Evolutionary conservation across 2,329 filamentous ascomycete species (phyloP), one percentile per base, ranked within the genome.

Genomic region (Calonectria multiphialidica): DNA sequence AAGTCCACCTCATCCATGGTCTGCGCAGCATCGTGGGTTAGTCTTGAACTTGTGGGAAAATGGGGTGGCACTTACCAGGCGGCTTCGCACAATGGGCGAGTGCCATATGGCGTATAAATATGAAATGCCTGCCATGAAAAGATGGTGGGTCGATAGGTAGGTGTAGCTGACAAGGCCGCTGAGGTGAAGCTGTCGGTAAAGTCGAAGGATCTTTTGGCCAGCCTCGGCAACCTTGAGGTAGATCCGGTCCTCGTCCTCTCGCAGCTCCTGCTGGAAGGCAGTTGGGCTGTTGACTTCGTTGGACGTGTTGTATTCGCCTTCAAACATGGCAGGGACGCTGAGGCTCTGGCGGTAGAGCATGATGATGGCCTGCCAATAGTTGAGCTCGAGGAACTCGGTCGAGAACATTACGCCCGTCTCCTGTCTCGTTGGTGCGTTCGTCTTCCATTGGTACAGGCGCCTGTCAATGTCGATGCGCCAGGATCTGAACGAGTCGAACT

Each of bases 61-160:
- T 23, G 10, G 25, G 23, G 9, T 47, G 44, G 5, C 33, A 87
- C 93, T 86, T 90, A 96, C 94, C 83, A 98, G 86, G 69, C 94
- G 92, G 82, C 93, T 95, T 78, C 96, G 91, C 62, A 98, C 96
- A 66, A 95, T 90, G 7, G 95, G 92, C 13, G 96, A 98, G 84
- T 98, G 96, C 96, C 96, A 98, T 70, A 98, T 97, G 23, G 97
- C 96, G 83, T 98, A 98, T 2, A 98, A 88, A 83, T 98, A 98
- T 28, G 96, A 98, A 71, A 98, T 93, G 84, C 96, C 96, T 33
- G 96, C 96, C 94, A 98, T 98, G 85, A 98, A 98, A 8, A 98
- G 88, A 83, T 98, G 96, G 82, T 98, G 96, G 0, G 97, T 98
- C 2, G 97, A 96, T 66, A 98, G 86, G 83, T 97, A 98, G 0